Base-by-base conservation (phyloP, 2,329 filamentous ascomycete species). In the Ascochyta rabiei region DNA sequence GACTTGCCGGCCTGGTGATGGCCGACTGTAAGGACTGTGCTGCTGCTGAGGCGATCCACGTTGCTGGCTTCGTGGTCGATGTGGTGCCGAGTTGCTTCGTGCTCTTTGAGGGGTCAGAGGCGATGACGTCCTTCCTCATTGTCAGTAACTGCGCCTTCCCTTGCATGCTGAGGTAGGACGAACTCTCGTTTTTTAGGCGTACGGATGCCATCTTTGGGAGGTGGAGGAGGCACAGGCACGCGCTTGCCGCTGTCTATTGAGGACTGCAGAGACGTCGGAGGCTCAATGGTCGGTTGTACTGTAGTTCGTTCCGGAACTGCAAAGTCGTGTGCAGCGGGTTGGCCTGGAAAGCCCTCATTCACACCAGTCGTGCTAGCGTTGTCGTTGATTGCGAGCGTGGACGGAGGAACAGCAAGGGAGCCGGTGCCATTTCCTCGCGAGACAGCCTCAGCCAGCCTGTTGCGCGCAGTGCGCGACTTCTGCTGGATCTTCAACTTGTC, bases 391-490 rank as follows among this genome's bases (percentile, higher is more conserved):
- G 64, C 60, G 9, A 69, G 64, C 9, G 62, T 63, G 16, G 65
- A 66, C 31, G 71, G 70, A 30, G 69, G 68, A 40, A 64, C 64
- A 23, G 66, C 61, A 43, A 73, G 63, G 10, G 66, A 67, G 13
- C 53, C 69, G 35, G 58, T 63, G 18, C 64, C 67, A 15, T 63
- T 64, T 15, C 67, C 67, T 24, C 61, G 60, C 37, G 71, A 72
- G 3, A 66, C 60, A 28, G 59, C 60, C 30, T 69, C 64, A 40
- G 69, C 66, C 31, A 71, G 59, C 43, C 59, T 66, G 51, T 72
- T 73, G 60, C 71, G 71, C 44, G 72, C 71, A 21, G 69, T 65
- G 46, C 68, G 64, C 57, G 71, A 64, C 64, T 72, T 72, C 37
- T 55, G 52, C 19, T 45, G 52, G 16, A 59, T 51, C 62, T 69